A percentile compares a stretch with the other conserved stretches of the same genome.
phyloP scores from a whole-genome alignment of 2,329 filamentous ascomycete species.

The Clonostachys sp. region DNA sequence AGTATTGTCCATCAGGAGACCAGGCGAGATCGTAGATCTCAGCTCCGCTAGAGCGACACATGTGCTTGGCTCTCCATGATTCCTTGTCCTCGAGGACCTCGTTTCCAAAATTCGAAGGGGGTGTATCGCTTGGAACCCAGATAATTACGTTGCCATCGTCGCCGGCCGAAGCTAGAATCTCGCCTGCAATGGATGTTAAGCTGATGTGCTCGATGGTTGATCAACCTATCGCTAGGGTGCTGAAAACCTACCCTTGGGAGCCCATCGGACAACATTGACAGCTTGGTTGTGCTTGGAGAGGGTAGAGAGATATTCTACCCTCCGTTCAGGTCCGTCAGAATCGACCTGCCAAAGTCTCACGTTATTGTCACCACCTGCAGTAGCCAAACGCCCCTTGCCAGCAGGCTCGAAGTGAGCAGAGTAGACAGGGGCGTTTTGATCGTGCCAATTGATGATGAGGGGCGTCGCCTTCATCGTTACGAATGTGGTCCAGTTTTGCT shows the following conservation, averaged over 20 bases:
- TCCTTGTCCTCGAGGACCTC: conserved; percentile 91
- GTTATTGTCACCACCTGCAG: conserved; percentile 93
- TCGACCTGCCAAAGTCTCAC: conserved; percentile 94
- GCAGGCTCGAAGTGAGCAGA: conserved; percentile 94
- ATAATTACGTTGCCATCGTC: conserved; percentile 96
- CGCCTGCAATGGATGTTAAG: conserved; percentile 50
- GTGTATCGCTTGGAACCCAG: conserved; percentile 84
- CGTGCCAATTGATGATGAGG: conserved; percentile 97
- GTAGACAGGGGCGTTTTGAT: conserved; percentile 94
- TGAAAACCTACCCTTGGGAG: conserved; percentile 71
- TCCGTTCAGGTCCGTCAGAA: conserved; percentile 76
- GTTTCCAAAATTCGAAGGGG: conserved; percentile 69
- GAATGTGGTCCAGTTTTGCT: conserved; percentile 8
- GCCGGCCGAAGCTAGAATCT: conserved; percentile 88
- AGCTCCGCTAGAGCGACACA: conserved; percentile 91
- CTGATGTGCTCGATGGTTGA: conserved; percentile 2
- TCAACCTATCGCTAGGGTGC: background rate
- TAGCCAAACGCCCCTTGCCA: conserved; percentile 87
- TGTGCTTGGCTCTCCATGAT: conserved; percentile 93
- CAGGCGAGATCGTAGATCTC: conserved; percentile 98
- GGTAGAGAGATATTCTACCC: conserved; percentile 87
- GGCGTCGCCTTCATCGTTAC: conserved; percentile 87
- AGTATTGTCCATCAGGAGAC: conserved; percentile 95
- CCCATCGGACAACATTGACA: conserved; percentile 96
- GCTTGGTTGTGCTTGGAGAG: conserved; percentile 92